Evolutionary conservation across 2,329 filamentous ascomycete genomes (phyloP).

Genomic region (Rutstroemia sp.): DNA sequence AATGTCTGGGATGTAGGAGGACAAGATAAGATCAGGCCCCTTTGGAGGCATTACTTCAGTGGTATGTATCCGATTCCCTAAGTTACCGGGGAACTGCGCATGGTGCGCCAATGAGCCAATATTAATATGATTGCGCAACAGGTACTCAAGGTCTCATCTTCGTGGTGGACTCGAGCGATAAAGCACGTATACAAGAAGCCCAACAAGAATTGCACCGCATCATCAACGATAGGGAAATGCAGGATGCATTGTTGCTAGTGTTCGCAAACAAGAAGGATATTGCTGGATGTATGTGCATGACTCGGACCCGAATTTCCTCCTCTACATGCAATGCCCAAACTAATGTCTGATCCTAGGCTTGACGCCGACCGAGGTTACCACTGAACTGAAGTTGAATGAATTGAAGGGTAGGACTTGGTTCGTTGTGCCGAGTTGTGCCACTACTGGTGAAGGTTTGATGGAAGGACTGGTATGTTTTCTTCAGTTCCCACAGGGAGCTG

Average conservation of each 20-base stretch:
- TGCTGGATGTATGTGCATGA: slow-evolving; percentile 53
- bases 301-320: too few species aligned
- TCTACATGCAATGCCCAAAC: too few species aligned
- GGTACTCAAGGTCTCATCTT: slow-evolving; percentile 97
- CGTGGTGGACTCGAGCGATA: slow-evolving; percentile 94
- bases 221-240: slow-evolving; percentile 96
- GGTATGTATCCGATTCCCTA: slow-evolving; percentile 40
- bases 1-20: slow-evolving; percentile 99
- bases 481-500: background rate
- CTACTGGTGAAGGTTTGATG: slow-evolving; percentile 71
- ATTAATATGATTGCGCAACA: slow-evolving; percentile 29
- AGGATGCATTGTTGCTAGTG: slow-evolving; percentile 86
- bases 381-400: slow-evolving; percentile 66
- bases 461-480: slow-evolving; percentile 58
- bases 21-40: slow-evolving; percentile 95
- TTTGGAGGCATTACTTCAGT: slow-evolving; percentile 97
- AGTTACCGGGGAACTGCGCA: background rate
- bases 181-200: slow-evolving; percentile 85
- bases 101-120: slow-evolving; percentile 29
- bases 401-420: slow-evolving; percentile 82
- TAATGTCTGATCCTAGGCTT: slow-evolving; percentile 45
- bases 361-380: slow-evolving; percentile 72
- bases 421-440: slow-evolving; percentile 76
- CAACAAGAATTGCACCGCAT: slow-evolving; percentile 91
- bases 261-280: slow-evolving; percentile 99